phyloP scores from a whole-genome alignment of 805 yeast genomes.

The Saturnispora kantuleensis region DNA sequence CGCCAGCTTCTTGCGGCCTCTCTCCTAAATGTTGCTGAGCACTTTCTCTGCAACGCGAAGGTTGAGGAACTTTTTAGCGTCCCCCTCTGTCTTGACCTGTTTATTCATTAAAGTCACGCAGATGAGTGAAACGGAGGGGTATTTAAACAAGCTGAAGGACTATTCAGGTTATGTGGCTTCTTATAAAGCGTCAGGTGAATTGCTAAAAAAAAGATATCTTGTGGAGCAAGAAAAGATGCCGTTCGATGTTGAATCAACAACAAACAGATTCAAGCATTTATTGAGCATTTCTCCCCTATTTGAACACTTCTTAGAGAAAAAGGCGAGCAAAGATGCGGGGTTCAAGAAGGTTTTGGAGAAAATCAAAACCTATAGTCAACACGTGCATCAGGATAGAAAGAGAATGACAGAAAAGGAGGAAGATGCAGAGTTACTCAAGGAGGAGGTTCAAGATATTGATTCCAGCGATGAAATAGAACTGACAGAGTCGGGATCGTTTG shows the following conservation, averaged over 20 bases:
- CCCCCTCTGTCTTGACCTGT: too few species aligned
- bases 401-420: slow-evolving; percentile 72
- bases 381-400: slow-evolving; percentile 33
- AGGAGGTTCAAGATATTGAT: slow-evolving; percentile 27
- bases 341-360: slow-evolving; percentile 43
- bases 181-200: background rate
- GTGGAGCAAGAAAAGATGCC: slow-evolving; percentile 24
- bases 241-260: slow-evolving; percentile 50
- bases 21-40: too few species aligned
- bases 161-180: background rate
- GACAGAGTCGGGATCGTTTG: slow-evolving; percentile 26
- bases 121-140: background rate
- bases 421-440: slow-evolving; percentile 64
- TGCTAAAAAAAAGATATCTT: slow-evolving; percentile 16
- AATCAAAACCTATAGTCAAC: slow-evolving; percentile 17
- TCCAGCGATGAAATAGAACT: slow-evolving; percentile 11
- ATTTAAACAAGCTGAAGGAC: background rate
- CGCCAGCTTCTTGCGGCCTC: too few species aligned
- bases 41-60: background rate
- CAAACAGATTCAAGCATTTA: slow-evolving; percentile 57
- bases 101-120: background rate
- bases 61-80: background rate
- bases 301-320: slow-evolving; percentile 56
- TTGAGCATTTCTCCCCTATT: slow-evolving; percentile 57
- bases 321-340: slow-evolving; percentile 51